These are phyloP conservation scores for Physaria fendleri DNA, from an alignment of 345 rosid genomes.

Conservation along the genomic window DNA sequence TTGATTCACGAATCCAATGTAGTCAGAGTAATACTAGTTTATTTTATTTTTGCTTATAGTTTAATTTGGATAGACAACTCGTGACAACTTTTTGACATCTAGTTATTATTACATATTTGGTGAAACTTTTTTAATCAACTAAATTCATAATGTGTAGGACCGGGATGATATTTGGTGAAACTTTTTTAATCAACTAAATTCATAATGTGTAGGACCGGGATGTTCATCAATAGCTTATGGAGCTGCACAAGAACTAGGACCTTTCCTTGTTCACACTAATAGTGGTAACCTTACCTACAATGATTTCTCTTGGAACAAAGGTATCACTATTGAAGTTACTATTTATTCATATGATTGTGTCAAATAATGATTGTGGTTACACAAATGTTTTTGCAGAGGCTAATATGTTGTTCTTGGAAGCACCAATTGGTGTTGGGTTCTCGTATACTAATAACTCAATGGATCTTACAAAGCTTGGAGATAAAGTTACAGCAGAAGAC, in stretches of 20 bases:
- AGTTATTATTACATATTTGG: neutral
- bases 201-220: slow-evolving; percentile 53
- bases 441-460: slow-evolving; percentile 58
- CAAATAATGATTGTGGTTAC: neutral
- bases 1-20: neutral
- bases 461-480: slow-evolving; percentile 48
- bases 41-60: neutral
- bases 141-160: neutral
- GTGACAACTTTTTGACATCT: neutral
- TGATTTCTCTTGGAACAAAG: slow-evolving; percentile 63
- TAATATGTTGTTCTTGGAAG: slow-evolving; percentile 67
- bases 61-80: neutral
- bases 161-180: neutral
- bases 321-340: slow-evolving; percentile 14
- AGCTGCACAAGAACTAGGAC: slow-evolving; percentile 77
- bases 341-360: neutral
- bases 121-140: neutral
- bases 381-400: slow-evolving; percentile 40
- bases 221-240: slow-evolving; percentile 79
- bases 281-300: slow-evolving; percentile 38
- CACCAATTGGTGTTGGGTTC: slow-evolving; percentile 83
- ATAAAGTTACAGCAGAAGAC: slow-evolving; percentile 46
- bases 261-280: slow-evolving; percentile 42
- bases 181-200: neutral
- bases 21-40: neutral